Percentiles rank a stretch among this genome's conserved stretches.
Evolutionary conservation across 176 grass and related monocot genomes (phyloP).

Genomic region (Echinochloa phyllopogon): DNA sequence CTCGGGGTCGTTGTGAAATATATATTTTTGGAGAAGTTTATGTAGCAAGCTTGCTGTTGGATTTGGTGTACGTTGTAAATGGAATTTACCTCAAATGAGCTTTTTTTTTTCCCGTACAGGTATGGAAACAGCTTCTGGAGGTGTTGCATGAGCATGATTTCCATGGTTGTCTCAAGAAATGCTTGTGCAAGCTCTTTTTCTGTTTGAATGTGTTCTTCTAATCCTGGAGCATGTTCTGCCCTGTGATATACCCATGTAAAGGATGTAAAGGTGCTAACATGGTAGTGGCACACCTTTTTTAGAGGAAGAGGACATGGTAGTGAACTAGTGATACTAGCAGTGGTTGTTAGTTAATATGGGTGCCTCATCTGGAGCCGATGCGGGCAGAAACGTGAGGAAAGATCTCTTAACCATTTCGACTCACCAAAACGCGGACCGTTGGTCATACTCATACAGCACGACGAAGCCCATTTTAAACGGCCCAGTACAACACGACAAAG

Average conservation of each 20-base stretch:
- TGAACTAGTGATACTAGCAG: background rate
- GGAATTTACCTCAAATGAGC: background rate
- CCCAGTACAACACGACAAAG: too few species aligned
- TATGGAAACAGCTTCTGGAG: background rate
- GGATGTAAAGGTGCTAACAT: constrained; percentile 30
- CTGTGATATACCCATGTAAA: background rate
- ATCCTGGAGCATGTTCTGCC: background rate
- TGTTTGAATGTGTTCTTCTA: background rate
- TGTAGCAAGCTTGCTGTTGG: background rate
- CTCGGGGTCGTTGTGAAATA: background rate
- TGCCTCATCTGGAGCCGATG: background rate
- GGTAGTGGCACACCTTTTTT: background rate
- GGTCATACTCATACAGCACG: too few species aligned
- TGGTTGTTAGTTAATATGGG: background rate
- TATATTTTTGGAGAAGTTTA: background rate
- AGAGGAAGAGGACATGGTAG: background rate
- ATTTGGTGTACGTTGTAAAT: background rate
- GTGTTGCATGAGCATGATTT: background rate
- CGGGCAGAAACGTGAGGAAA: too few species aligned
- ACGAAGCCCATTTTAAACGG: too few species aligned
- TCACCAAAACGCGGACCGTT: too few species aligned
- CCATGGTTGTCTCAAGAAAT: background rate
- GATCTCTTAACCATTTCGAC: too few species aligned
- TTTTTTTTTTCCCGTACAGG: background rate
- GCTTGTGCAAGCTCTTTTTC: background rate